Evolutionary conservation across 1,284 basidiomycete genomes (phyloP), one percentile per base, ranked within the genome.

Genomic region (Leccinum huronense): DNA sequence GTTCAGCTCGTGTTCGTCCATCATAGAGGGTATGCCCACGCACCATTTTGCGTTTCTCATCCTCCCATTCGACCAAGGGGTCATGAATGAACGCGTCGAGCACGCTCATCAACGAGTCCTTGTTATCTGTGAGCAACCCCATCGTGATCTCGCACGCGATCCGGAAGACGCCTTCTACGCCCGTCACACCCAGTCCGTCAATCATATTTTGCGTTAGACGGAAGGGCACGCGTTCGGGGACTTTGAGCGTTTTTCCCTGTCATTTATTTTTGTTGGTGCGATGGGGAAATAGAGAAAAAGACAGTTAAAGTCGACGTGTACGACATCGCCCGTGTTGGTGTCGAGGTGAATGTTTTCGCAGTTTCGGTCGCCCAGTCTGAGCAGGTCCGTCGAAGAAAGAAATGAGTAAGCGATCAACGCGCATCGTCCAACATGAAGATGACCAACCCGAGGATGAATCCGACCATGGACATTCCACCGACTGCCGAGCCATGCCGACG

Each of bases 271-370:
- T 34, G 10, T 56, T 19, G 23, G 11, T 2, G 30, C 7, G 0
- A 16, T n/a, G 45, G 5, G 51, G 16, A n/a, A 33, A 2, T 0
- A n/a, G 2, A 7, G 9, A 11, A 33, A 99, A 11, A 99, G 82
- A 78, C 96, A 98, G 75, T 99, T 98, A 72, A 99, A 94, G 77
- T 99, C 97, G 58, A 99, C 96, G 71, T 99, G 97, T 2, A 99
- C 91, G 2, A 93, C 88, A 73, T 98, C 96, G 4, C 97, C 97
- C 0, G 89, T 91, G 64, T 88, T 89, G 2, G 83, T 85, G 73
- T 99, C 97, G 54, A 99, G 87, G 11, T 99, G 82, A 58, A 99
- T 98, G 73, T 99, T 99, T 78, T 99, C 97, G 70, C 93, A 90
- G 75, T 99, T 97, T 56, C 97, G 86, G 77, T 99, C 97, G 13